phyloP scores from a whole-genome alignment of 768 basidiomycete genomes.

The Rhizopogon salebrosus region DNA sequence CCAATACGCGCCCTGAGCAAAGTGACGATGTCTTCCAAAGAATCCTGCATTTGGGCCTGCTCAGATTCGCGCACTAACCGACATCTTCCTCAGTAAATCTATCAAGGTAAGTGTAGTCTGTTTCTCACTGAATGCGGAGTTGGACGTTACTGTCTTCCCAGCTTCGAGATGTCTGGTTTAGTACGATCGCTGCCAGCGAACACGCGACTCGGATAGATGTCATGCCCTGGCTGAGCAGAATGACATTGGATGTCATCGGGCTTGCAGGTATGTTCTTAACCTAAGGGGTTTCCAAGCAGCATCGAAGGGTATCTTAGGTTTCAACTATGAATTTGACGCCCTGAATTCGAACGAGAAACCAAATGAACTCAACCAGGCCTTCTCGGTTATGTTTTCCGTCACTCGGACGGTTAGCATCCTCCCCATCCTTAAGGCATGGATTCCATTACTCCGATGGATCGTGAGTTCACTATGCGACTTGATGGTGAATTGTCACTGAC shows the following conservation, averaged over 20 bases:
- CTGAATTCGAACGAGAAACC: slow-evolving; percentile 18
- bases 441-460: slow-evolving; percentile 35
- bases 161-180: slow-evolving; percentile 47
- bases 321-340: slow-evolving; percentile 32
- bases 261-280: slow-evolving; percentile 27
- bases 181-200: slow-evolving; percentile 23
- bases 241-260: slow-evolving; percentile 39
- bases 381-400: slow-evolving; percentile 25
- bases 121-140: slow-evolving; percentile 1
- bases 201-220: slow-evolving; percentile 23
- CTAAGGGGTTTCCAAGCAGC: neutral
- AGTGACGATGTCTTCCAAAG: slow-evolving; percentile 18
- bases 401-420: slow-evolving; percentile 15
- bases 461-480: slow-evolving; percentile 21
- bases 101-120: slow-evolving; percentile 31
- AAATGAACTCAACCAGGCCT: slow-evolving; percentile 29
- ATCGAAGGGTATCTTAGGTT: slow-evolving; percentile 22
- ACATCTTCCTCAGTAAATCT: slow-evolving; percentile 53
- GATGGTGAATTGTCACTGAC: neutral
- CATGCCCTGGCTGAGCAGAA: slow-evolving; percentile 27
- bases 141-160: slow-evolving; percentile 10
- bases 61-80: slow-evolving; percentile 53
- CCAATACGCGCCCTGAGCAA: neutral
- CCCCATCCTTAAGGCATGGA: slow-evolving; percentile 25
- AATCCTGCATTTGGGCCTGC: slow-evolving; percentile 64